Evolutionary conservation across 176 grass and related monocot genomes (phyloP).

Genomic region (Aegilops speltoides): DNA sequence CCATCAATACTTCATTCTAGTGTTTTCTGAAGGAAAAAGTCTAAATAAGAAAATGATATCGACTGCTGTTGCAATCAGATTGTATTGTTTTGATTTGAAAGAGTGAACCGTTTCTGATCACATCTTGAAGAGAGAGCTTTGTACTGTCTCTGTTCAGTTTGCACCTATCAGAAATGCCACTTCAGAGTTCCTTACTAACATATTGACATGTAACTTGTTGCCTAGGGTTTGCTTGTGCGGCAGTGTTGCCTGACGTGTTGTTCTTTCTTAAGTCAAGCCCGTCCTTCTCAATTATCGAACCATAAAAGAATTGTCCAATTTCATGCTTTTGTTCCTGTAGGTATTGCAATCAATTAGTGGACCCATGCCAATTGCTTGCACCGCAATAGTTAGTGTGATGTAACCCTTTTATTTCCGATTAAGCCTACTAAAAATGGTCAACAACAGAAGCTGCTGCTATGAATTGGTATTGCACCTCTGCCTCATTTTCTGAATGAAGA

Average conservation of each 20-base stretch:
- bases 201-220: background rate
- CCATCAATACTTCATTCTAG: background rate
- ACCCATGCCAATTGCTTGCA: constrained; percentile 16
- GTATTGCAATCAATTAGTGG: background rate
- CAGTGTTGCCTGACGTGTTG: background rate
- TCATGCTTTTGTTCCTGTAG: background rate
- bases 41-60: background rate
- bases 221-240: background rate
- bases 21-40: background rate
- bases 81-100: constrained; percentile 16
- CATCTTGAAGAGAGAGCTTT: constrained; percentile 5
- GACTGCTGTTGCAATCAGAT: background rate
- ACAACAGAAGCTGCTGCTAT: background rate
- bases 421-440: background rate
- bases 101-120: background rate
- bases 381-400: background rate
- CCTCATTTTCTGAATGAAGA: background rate
- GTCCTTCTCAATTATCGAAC: constrained; percentile 10
- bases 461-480: background rate
- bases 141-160: constrained; percentile 11
- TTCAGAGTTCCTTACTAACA: background rate
- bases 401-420: background rate
- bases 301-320: background rate
- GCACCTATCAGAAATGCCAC: constrained; percentile 9
- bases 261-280: background rate